These are phyloP conservation scores for Discostella stelligeroides DNA, from an alignment of 108 stramenopile genomes.

Conservation along the genomic window DNA sequence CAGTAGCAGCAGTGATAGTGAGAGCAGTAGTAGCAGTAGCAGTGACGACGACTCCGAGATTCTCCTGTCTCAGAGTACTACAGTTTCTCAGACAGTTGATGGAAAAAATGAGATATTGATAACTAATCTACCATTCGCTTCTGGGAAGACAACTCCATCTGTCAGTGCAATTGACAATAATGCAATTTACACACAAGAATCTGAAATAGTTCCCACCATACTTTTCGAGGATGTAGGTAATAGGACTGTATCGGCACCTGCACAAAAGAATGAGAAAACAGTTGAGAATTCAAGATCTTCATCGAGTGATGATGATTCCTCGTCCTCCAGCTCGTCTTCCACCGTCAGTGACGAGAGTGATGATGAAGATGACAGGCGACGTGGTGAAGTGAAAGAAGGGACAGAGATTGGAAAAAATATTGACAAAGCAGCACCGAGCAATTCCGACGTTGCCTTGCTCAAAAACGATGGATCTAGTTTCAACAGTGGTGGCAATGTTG, in stretches of 20 bases:
- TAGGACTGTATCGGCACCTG: background rate
- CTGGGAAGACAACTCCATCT: background rate
- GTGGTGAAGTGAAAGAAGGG: background rate
- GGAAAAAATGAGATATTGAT: no score
- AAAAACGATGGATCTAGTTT: background rate
- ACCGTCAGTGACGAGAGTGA: slow-evolving; percentile 13
- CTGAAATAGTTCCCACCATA: background rate
- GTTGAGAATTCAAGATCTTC: background rate
- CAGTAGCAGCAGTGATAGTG: background rate
- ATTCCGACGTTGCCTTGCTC: no score
- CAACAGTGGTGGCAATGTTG: background rate
- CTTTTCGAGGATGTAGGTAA: slow-evolving; percentile 3
- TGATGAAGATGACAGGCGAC: background rate
- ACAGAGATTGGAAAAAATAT: no score
- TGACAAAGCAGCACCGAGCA: no score
- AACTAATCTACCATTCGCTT: background rate
- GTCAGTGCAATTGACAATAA: background rate
- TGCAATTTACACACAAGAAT: slow-evolving; percentile 13
- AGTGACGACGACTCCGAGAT: no score
- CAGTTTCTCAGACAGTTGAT: no score
- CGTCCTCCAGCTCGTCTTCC: slow-evolving; percentile 13
- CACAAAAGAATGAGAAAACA: background rate
- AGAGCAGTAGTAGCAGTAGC: slow-evolving; percentile 12
- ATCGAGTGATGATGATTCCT: slow-evolving; percentile 7
- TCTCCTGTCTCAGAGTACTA: no score